Conservation (phyloP, 306 rosid genomes). For the Betula pendula region DNA sequence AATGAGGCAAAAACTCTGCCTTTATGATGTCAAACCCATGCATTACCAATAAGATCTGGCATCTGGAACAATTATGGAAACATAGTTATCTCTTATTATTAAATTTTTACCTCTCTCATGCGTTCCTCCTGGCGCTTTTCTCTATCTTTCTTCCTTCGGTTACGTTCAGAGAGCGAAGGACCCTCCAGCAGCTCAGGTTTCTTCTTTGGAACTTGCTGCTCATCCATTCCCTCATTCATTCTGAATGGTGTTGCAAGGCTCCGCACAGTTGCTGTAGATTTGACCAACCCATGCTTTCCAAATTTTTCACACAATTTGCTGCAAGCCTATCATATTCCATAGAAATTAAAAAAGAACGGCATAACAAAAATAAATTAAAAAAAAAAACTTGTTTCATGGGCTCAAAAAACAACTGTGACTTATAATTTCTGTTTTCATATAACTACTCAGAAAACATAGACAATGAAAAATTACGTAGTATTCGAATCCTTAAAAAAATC, state of each 20-base stretch:
- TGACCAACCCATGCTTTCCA: slow-evolving; percentile 90
- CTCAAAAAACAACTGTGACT: background rate
- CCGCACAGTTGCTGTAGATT: slow-evolving; percentile 71
- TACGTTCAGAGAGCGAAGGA: slow-evolving; percentile 85
- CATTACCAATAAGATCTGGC: background rate
- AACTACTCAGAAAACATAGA: background rate
- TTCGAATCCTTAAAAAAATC: background rate
- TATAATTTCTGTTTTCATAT: background rate
- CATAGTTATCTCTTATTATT: background rate
- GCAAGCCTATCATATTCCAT: slow-evolving; percentile 58
- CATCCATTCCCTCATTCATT: slow-evolving; percentile 94
- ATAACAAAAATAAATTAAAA: background rate
- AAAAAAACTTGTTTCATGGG: background rate
- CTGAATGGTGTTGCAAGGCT: slow-evolving; percentile 87
- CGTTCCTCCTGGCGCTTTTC: slow-evolving; percentile 93
- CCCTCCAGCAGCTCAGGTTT: slow-evolving; percentile 85
- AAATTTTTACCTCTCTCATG: slow-evolving; percentile 79
- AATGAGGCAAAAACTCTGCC: background rate
- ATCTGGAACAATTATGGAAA: too few species aligned
- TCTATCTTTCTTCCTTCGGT: slow-evolving; percentile 69
- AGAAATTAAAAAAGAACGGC: background rate
- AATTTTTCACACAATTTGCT: slow-evolving; percentile 72
- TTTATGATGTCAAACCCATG: background rate
- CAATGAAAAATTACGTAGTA: background rate
- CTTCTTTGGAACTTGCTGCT: slow-evolving; percentile 69